Evolutionary conservation across 768 basidiomycete species (phyloP).

Genomic region (Hygrocybe coccinea): DNA sequence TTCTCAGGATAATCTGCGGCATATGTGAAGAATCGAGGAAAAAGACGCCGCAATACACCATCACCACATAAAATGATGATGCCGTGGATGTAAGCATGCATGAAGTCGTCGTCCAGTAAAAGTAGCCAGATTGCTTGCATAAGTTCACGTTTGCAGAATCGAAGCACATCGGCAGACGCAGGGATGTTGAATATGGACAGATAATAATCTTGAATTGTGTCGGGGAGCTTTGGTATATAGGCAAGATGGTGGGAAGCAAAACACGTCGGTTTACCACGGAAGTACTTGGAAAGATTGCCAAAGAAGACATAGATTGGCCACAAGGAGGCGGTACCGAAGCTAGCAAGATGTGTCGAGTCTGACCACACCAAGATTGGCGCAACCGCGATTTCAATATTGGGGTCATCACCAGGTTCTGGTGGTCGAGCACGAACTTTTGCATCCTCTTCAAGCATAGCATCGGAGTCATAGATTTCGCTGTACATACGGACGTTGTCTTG

Average conservation of each 20-base stretch:
- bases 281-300: conserved; percentile 35
- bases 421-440: conserved; percentile 3
- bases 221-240: conserved; percentile 25
- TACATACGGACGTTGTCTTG: conserved; percentile 7
- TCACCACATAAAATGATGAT: conserved; percentile 21
- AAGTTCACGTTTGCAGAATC: conserved; percentile 24
- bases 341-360: conserved; percentile 26
- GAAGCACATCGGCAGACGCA: conserved; percentile 4
- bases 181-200: neutral
- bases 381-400: conserved; percentile 13
- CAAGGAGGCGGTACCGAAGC: conserved; percentile 22
- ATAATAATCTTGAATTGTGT: conserved; percentile 7
- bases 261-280: conserved; percentile 16
- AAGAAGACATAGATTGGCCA: conserved; percentile 36
- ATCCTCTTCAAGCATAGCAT: conserved; percentile 13
- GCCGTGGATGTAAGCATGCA: conserved; percentile 22
- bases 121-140: conserved; percentile 24
- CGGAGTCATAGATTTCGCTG: conserved; percentile 16
- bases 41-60: conserved; percentile 20
- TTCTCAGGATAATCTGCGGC: conserved; percentile 31
- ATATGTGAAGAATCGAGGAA: conserved; percentile 25
- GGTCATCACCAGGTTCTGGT: conserved; percentile 5
- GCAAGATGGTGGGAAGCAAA: conserved; percentile 25
- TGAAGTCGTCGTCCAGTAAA: conserved; percentile 24
- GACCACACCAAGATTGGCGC: conserved; percentile 24